Conservation (phyloP, 768 basidiomycete genomes). For the Lactarius hatsudake region DNA sequence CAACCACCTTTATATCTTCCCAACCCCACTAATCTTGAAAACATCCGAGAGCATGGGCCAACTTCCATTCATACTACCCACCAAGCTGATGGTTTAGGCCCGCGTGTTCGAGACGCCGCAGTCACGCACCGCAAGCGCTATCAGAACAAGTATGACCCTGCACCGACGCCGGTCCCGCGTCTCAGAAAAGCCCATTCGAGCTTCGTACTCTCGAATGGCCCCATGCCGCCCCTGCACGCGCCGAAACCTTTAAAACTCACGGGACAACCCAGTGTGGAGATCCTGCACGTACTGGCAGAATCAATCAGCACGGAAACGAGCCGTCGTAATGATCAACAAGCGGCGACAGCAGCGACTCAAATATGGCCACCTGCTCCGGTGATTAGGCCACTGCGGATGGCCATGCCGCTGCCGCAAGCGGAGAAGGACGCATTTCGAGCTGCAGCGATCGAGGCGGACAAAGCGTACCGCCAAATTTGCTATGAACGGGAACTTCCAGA, state of each 20-base stretch:
- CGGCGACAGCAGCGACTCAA: not conserved
- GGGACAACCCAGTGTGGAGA: constrained; percentile 1
- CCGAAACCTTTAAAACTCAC: constrained; percentile 11
- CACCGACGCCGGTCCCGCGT: not conserved
- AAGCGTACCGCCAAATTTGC: not conserved
- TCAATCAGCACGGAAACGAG: not conserved
- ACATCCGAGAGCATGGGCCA: not conserved
- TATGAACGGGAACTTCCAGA: constrained; percentile 10
- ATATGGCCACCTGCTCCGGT: constrained; percentile 18
- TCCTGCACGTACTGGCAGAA: not conserved
- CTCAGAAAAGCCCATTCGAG: constrained; percentile 22
- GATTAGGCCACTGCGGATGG: constrained; percentile 1
- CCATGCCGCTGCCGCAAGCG: not conserved
- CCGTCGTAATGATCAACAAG: not conserved
- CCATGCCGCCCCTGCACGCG: constrained; percentile 1
- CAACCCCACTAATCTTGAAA: not conserved
- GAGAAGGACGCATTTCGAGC: constrained; percentile 7
- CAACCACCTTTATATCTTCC: not conserved
- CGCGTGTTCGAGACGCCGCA: constrained; percentile 6
- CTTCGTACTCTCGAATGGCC: constrained; percentile 2
- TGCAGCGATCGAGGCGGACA: constrained; percentile 11
- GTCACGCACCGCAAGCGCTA: not conserved
- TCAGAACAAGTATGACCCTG: not conserved
- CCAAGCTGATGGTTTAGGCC: not conserved
- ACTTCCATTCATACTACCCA: not conserved